Evolutionary conservation across 2,329 filamentous ascomycete genomes (phyloP), one percentile per base, ranked within the genome.

Genomic region (Claviceps digitariae): DNA sequence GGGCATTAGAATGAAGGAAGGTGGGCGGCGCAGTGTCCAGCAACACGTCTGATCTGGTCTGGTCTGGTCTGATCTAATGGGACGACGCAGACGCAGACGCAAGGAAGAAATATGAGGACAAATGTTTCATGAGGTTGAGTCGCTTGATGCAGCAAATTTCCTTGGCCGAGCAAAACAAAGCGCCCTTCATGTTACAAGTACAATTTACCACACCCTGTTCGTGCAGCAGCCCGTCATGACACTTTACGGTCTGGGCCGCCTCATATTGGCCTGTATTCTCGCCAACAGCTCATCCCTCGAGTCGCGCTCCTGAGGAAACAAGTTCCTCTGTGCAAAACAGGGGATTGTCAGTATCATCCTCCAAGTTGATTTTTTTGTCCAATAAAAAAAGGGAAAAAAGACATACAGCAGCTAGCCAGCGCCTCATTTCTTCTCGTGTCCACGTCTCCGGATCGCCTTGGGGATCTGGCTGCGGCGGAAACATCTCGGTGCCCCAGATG

Each of bases 401-500:
- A 74, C 84, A 69, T 77, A 95, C 91, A 61, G 79, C 80, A 47
- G 81, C 81, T 50, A 97, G 73, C 90, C 90, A 97, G 62, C 83
- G 75, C 56, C 81, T 77, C 68, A 95, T 74, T 63, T 97, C 88
- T 48, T 89, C 84, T 54, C 77, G 74, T 0, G 87, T 89, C 91
- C 91, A 97, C 10, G 64, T 66, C 43, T 74, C 71, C 43, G 72
- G 81, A 72, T 88, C 78, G 56, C 90, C 90, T 29, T 74, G 87
- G n/a, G 90, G 89, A 64, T 95, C 90, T 48, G 74, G 56, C 58
- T 82, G 74, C 3, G 78, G 68, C 1, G 90, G 90, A 62, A 96
- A 95, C 63, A 96, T 78, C 57, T 91, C 88, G 52, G 81, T 77
- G 54, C 89, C 89, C 83, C 86, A 94, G 61, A 96, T 91, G 20